Evolutionary conservation across 345 rosid genomes (phyloP), one percentile per base, ranked within the genome.

Genomic region (Noccaea caerulescens): DNA sequence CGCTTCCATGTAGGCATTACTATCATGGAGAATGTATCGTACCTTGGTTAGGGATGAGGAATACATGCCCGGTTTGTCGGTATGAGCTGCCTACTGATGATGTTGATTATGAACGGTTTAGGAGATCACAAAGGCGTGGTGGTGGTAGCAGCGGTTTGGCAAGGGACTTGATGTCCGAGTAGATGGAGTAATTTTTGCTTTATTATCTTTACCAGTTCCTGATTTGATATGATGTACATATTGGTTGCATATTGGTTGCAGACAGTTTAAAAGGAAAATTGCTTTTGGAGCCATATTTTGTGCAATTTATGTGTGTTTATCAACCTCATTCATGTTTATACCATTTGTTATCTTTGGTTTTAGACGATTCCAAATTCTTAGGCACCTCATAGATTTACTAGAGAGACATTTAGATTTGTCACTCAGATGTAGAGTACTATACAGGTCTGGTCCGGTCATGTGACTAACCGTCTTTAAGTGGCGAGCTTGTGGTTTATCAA

Each of bases 61-160:
- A 89, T 64, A 87, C 98, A 8, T 93, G 98, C 49, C 98, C 97
- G 13, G 91, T 93, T 67, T 93, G 97, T 77, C 84, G 97, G 34
- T 79, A 78, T 67, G 97, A 93, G 82, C 74, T 93, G 75, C 96
- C 93, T 62, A 89, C 98, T 1, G 96, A 89, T 73, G 89, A 88
- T 77, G 77, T 76, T 63, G 91, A 87, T 13, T 84, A 85, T 51
- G 98, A 91, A 73, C 80, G 81, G 82, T 77, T 73, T 68, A 84
- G 79, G 81, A 75, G 41, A 49, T 69, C 41, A 38, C 69, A 83
- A 66, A 76, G 70, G 51, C 72, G 46, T 10, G 78, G 33, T 43
- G 23, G 23, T 20, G 23, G 23, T 1, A 78, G 38, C 36, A 34
- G 13, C 57, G 23, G 62, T 27, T 49, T 39, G n/a, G 12, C 4